Evolutionary conservation across 2,329 filamentous ascomycete species (phyloP).

Genomic region (Rhexocercosporidium sp.): DNA sequence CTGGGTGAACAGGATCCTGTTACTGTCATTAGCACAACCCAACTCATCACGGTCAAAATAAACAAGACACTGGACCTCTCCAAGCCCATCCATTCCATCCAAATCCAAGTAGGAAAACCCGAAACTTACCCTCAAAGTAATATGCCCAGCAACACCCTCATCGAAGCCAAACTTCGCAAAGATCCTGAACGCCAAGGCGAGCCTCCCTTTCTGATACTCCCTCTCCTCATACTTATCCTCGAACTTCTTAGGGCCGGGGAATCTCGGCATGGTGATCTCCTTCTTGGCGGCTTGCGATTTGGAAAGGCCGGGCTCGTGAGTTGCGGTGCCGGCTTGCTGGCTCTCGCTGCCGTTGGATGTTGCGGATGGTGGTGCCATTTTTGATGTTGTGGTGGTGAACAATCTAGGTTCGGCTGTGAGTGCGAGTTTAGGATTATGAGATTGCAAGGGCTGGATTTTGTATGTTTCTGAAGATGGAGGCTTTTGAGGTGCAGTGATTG

Average conservation of each 20-base stretch:
- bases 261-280: conserved; percentile 10
- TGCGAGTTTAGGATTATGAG: too few species aligned
- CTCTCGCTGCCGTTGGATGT: conserved; percentile 16
- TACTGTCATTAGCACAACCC: conserved; percentile 7
- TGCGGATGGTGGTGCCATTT: conserved; percentile 35
- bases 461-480: too few species aligned
- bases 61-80: too few species aligned
- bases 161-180: conserved; percentile 53
- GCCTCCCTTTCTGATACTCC: conserved; percentile 47
- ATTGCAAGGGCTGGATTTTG: too few species aligned
- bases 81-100: neutral
- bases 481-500: too few species aligned
- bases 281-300: conserved; percentile 25
- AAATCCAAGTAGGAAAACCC: neutral
- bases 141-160: conserved; percentile 54
- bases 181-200: conserved; percentile 54
- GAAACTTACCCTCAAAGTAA: conserved; percentile 44
- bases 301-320: conserved; percentile 32
- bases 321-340: conserved; percentile 19
- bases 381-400: too few species aligned
- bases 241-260: conserved; percentile 30
- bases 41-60: too few species aligned
- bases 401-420: too few species aligned
- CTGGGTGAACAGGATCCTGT: conserved; percentile 43
- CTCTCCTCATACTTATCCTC: conserved; percentile 43